Percentiles rank a stretch among this genome's conserved stretches.
Evolutionary conservation across 2,329 filamentous ascomycete genomes (phyloP).

Genomic region (Xylaria sp.): DNA sequence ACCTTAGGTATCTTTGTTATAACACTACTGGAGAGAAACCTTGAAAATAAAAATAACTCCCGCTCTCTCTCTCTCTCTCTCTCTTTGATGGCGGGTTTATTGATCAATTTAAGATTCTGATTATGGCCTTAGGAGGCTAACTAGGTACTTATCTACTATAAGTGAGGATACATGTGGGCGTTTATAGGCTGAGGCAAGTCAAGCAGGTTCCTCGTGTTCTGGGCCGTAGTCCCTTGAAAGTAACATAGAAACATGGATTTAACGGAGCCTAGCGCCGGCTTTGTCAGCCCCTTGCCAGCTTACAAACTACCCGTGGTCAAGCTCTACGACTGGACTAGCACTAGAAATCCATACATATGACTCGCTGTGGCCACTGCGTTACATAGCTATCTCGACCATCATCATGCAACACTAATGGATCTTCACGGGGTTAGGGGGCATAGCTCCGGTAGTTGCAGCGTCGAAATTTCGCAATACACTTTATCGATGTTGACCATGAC

Average conservation of each 20-base stretch:
- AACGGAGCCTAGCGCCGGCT: conserved; percentile 9
- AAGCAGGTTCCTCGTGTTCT: neutral
- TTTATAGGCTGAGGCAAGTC: neutral
- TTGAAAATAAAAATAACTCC: too few relatives aligned
- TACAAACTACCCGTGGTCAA: neutral
- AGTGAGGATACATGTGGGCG: too few relatives aligned
- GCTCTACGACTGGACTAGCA: neutral
- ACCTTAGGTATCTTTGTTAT: neutral
- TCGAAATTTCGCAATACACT: neutral
- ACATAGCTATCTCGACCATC: neutral
- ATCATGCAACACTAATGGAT: neutral
- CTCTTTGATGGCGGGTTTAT: neutral
- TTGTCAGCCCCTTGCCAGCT: neutral
- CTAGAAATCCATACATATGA: neutral
- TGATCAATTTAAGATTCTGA: neutral
- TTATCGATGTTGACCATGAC: neutral
- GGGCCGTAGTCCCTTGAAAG: neutral
- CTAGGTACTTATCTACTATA: too few relatives aligned
- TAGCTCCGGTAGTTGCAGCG: conserved; percentile 14
- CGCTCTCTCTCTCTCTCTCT: too few relatives aligned
- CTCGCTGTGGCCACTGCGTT: neutral
- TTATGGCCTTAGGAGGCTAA: neutral
- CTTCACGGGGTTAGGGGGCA: conserved; percentile 13
- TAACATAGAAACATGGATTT: conserved; percentile 11
- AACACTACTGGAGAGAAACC: neutral